Conservation (phyloP, 192 early-diverging fungal species). For the Ramicandelaber brevisporus region DNA sequence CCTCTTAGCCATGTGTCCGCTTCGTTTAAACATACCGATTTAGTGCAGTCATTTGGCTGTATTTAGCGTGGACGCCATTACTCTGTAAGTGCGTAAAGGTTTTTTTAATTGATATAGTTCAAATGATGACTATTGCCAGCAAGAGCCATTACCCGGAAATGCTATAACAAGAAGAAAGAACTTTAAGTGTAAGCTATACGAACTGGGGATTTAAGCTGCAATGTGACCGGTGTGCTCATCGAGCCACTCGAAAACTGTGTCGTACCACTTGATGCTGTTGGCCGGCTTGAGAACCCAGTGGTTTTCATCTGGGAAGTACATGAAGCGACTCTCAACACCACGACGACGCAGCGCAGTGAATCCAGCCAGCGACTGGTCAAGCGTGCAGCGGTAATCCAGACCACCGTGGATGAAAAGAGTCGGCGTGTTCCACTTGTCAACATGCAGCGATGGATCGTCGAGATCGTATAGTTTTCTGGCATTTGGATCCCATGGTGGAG, state of each 20-base stretch:
- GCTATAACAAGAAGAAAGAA: no score
- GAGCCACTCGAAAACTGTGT: slow-evolving; percentile 41
- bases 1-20: no score
- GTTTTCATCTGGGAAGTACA: slow-evolving; percentile 63
- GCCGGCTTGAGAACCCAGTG: slow-evolving; percentile 51
- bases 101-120: no score
- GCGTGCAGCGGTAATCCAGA: slow-evolving; percentile 36
- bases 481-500: slow-evolving; percentile 24
- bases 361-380: slow-evolving; percentile 37
- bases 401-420: slow-evolving; percentile 54
- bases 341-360: slow-evolving; percentile 57
- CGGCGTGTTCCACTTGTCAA: slow-evolving; percentile 49
- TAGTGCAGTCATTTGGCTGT: no score
- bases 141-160: no score
- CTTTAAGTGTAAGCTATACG: no score
- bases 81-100: no score
- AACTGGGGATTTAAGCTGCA: no score
- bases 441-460: slow-evolving; percentile 43
- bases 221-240: no score
- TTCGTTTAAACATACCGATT: no score
- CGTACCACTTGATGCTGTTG: slow-evolving; percentile 46
- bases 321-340: slow-evolving; percentile 30
- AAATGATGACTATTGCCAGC: no score
- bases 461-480: slow-evolving; percentile 29
- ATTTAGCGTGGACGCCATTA: no score